phyloP scores from a whole-genome alignment of 768 basidiomycete species.

The Cystoderma amianthinum region DNA sequence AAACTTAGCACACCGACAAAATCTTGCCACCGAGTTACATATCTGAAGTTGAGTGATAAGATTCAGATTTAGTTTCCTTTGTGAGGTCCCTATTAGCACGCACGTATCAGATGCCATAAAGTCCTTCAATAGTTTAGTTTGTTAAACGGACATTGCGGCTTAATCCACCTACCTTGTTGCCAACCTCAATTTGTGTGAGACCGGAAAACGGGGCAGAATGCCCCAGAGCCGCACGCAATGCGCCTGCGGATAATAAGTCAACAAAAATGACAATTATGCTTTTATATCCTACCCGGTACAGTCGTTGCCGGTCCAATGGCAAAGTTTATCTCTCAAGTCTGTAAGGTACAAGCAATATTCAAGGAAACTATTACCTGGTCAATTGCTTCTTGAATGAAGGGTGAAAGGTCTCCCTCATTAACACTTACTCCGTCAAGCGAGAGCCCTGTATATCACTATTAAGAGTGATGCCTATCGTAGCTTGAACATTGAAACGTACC shows the following conservation, averaged over 20 bases:
- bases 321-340: constrained; percentile 41
- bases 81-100: too few relatives aligned
- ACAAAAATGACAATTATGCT: too few relatives aligned
- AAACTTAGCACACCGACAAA: constrained; percentile 32
- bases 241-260: too few relatives aligned
- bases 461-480: too few relatives aligned
- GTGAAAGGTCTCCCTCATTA: constrained; percentile 33
- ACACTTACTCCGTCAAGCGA: constrained; percentile 41
- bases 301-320: constrained; percentile 43
- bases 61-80: neutral
- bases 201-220: constrained; percentile 42
- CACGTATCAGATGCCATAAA: constrained; percentile 15
- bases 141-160: neutral
- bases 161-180: constrained; percentile 44
- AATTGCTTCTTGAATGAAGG: constrained; percentile 48
- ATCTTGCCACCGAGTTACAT: constrained; percentile 39
- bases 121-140: too few relatives aligned
- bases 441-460: constrained; percentile 38
- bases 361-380: constrained; percentile 26
- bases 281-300: too few relatives aligned
- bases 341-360: neutral
- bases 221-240: constrained; percentile 47
- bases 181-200: constrained; percentile 46
- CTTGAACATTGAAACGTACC: too few relatives aligned
- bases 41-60: constrained; percentile 22